Evolutionary conservation across 2,329 filamentous ascomycete genomes (phyloP), one percentile per base, ranked within the genome.

Genomic region (Clarireedia hainanense): DNA sequence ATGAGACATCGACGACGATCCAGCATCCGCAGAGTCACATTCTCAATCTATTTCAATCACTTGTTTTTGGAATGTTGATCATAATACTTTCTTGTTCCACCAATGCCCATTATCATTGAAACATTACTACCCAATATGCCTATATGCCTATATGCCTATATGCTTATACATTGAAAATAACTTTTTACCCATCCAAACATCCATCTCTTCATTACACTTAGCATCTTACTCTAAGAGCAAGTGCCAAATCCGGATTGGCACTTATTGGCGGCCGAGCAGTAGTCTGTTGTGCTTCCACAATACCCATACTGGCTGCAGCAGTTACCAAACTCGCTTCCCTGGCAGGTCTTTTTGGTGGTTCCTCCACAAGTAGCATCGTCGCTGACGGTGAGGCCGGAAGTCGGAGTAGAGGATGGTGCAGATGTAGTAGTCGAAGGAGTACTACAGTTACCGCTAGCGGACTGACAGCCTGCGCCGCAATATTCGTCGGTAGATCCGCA

Each of bases 381-480:
- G 37, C 53, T 57, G 3, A 59, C 46, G 7, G 34, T 55, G 40
- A 46, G 37, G 26, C 43, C 46, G 15, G 39, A 46, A n/a, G 47
- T 45, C 1, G 48, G 23, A 30, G 23, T 24, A 14, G 48, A 24
- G 5, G 14, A 15, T 27, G 48, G 27, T 40, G 47, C 42, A 24
- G 36, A 36, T 24, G 48, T 45, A 6, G 47, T 36, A 30, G 54
- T 47, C 10, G 17, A 30, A 10, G 57, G 52, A 26, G 52, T 30
- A 6, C 37, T 45, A 30, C 61, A 61, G 4, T 43, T 59, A 10
- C 59, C 60, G 23, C 50, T 56, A 12, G 42, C 55, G 6, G 60
- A 36, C 49, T 68, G 60, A 47, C 68, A 70, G 1, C 67, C 67
- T 6, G 59, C 57, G 14, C 67, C 65, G 55, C 68, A 69, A 49